Base-by-base conservation (phyloP, 305 asterid species). In the Withania somnifera region DNA sequence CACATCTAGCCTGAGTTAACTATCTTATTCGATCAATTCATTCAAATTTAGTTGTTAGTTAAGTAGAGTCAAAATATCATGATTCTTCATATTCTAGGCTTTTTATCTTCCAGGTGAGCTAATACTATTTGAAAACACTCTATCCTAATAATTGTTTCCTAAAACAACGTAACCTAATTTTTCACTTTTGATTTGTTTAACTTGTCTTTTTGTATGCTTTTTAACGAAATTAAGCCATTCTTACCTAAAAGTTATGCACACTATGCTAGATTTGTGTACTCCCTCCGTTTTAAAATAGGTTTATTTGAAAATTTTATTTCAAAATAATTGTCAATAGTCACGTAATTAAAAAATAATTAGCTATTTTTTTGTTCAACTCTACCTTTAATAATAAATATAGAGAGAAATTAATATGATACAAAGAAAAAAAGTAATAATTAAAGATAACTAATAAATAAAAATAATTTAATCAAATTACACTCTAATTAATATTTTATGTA, bases 21-120 rank as follows among this genome's bases (percentile, higher is more conserved):
- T 57, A 22, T 58, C 4, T 71, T 45, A 13, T 53, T 24, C 13
- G 42, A 75, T 15, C 20, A 75, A 26, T 28, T 75, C 40, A 28
- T 75, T 75, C 63, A 51, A 58, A 26, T 75, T 28, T 50, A 13
- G 69, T 5, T 50, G 80, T 51, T 50, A 51, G 63, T 50, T 51
- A 75, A 75, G 45, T 75, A 2, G 47, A 50, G 80, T 75, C 80
- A 75, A 75, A 73, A 45, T 50, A 42, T 75, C 61, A 75, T 75
- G 61, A 75, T 75, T 75, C n/a, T 75, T 51, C 63, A 47, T 38
- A 28, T 51, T 52, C 28, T 50, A 75, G 63, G 63, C 57, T 75
- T 75, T 50, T 75, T 51, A 51, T 75, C 45, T 47, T 75, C 80
- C 61, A 75, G 80, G 80, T 28, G 80, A 75, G 24, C 28, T 50